phyloP scores from a whole-genome alignment of 2,329 filamentous ascomycete genomes.

The Pseudogymnoascus sp. region DNA sequence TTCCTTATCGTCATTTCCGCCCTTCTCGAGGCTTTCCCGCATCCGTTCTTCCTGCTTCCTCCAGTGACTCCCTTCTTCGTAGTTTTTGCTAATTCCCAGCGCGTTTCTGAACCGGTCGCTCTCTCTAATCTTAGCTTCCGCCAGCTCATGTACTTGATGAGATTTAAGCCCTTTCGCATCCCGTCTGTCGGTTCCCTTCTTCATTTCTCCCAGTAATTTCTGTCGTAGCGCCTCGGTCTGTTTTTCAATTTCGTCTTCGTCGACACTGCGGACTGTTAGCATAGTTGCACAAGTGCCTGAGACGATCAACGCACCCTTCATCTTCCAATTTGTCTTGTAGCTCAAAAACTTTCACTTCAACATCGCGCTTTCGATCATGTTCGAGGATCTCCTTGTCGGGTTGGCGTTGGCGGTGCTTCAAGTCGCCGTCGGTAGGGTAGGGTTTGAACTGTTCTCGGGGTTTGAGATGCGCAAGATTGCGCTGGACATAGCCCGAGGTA shows the following conservation, averaged over 20 bases:
- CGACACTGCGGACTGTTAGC: slow-evolving; percentile 44
- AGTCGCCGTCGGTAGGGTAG: slow-evolving; percentile 62
- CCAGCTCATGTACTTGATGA: slow-evolving; percentile 93
- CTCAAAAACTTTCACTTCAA: slow-evolving; percentile 92
- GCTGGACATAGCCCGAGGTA: slow-evolving; percentile 95
- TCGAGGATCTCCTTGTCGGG: slow-evolving; percentile 90
- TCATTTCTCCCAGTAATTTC: slow-evolving; percentile 45
- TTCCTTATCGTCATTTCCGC: slow-evolving; percentile 14
- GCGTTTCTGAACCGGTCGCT: slow-evolving; percentile 81
- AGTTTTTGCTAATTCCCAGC: slow-evolving; percentile 77
- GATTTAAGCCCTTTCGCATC: slow-evolving; percentile 62
- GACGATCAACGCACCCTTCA: slow-evolving; percentile 53
- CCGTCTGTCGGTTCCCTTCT: slow-evolving; percentile 30
- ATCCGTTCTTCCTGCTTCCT: slow-evolving; percentile 69
- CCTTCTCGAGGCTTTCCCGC: slow-evolving; percentile 37
- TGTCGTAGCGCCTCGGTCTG: slow-evolving; percentile 59
- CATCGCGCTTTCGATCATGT: slow-evolving; percentile 82
- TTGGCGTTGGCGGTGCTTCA: slow-evolving; percentile 70
- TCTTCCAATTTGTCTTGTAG: slow-evolving; percentile 88
- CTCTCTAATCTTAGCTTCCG: slow-evolving; percentile 92
- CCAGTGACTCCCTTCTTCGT: slow-evolving; percentile 83
- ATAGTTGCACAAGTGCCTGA: background rate
- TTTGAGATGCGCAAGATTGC: slow-evolving; percentile 81
- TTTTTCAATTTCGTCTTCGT: slow-evolving; percentile 86
- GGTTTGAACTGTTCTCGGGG: slow-evolving; percentile 65